Conservation (phyloP, 495 filamentous ascomycete genomes). For the Penicillium herquei region DNA sequence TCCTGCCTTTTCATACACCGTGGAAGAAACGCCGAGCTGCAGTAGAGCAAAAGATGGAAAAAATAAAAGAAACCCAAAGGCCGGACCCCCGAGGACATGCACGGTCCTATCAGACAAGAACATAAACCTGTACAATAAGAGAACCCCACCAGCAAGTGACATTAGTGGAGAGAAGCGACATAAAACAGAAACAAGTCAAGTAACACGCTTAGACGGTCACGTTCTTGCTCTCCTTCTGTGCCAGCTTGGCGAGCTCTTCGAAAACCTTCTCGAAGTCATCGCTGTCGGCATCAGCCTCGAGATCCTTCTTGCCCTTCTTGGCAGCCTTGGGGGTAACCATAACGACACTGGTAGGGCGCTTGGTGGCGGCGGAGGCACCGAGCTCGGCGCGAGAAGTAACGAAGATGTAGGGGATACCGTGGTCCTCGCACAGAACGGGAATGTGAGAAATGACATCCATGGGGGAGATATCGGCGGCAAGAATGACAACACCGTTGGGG, state of each 20-base stretch:
- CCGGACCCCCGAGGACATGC: constrained; percentile 47
- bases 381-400: constrained; percentile 84
- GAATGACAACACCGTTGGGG: constrained; percentile 74
- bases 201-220: constrained; percentile 41
- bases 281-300: constrained; percentile 45
- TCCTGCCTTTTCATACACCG: constrained; percentile 48
- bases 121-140: constrained; percentile 47
- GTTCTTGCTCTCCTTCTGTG: constrained; percentile 64
- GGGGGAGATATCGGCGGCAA: constrained; percentile 95
- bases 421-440: constrained; percentile 95
- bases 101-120: constrained; percentile 41
- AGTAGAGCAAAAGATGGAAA: constrained; percentile 37
- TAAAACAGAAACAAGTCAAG: constrained; percentile 24
- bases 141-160: constrained; percentile 31
- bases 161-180: constrained; percentile 23
- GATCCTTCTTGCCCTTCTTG: constrained; percentile 57
- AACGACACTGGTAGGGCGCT: constrained; percentile 91
- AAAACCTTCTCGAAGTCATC: constrained; percentile 73
- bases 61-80: constrained; percentile 39
- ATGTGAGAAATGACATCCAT: constrained; percentile 98
- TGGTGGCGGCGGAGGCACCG: constrained; percentile 85
- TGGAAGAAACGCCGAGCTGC: constrained; percentile 44
- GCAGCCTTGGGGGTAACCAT: constrained; percentile 68
- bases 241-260: constrained; percentile 69
- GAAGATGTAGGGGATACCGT: constrained; percentile 91